Evolutionary conservation across 2,329 filamentous ascomycete genomes (phyloP).

Genomic region (Podosphaera leucotricha): DNA sequence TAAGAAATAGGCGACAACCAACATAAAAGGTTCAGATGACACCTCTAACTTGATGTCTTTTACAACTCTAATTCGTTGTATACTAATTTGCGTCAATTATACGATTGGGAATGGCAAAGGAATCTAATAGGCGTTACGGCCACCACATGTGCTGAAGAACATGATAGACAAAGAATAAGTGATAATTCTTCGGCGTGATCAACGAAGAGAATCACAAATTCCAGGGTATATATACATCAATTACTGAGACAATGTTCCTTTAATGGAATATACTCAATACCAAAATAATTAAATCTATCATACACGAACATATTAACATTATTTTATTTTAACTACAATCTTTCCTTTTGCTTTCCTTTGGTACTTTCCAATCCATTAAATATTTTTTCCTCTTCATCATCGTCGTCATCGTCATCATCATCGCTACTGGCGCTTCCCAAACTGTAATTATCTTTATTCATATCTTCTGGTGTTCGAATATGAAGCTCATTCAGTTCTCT

Average conservation of each 20-base stretch:
- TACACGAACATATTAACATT: background rate
- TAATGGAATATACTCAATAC: background rate
- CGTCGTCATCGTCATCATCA: constrained; percentile 12
- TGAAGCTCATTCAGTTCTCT: constrained; percentile 39
- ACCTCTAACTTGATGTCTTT: too few relatives aligned
- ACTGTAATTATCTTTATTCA: constrained; percentile 27
- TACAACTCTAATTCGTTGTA: too few relatives aligned
- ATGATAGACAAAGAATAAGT: background rate
- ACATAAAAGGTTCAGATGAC: too few relatives aligned
- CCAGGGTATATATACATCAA: background rate
- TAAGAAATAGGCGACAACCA: too few relatives aligned
- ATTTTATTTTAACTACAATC: background rate
- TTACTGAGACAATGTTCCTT: background rate
- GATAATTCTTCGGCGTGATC: too few relatives aligned
- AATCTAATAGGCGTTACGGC: background rate
- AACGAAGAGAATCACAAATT: too few relatives aligned
- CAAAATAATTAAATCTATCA: background rate
- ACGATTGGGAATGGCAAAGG: background rate
- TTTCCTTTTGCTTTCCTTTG: constrained; percentile 5
- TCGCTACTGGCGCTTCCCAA: constrained; percentile 34
- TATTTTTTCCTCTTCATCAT: constrained; percentile 5
- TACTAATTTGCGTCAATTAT: background rate
- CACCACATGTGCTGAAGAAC: background rate
- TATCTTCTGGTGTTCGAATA: constrained; percentile 14
- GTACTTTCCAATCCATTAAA: constrained; percentile 7